Percentiles rank a stretch among this genome's conserved stretches.
Conservation (phyloP, 192 early-diverging fungal species). For the Polychytrium aggregatum region DNA sequence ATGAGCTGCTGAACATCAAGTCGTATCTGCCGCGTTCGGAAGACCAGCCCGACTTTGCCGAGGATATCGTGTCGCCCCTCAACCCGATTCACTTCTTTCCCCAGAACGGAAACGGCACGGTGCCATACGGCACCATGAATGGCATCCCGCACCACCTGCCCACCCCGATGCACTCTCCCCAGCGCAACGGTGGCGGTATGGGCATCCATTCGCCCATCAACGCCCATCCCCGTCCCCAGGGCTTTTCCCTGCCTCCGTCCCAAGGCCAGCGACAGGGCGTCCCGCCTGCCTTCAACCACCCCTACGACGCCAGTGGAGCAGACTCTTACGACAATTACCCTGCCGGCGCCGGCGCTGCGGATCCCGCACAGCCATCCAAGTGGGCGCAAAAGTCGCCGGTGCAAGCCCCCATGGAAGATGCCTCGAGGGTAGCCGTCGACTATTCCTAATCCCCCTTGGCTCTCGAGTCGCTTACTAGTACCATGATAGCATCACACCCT, state of each 20-base stretch:
- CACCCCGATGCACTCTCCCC: slow-evolving; percentile 8
- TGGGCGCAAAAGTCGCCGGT: too few relatives aligned
- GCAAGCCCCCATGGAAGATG: too few relatives aligned
- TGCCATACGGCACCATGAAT: not conserved
- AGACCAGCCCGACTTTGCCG: not conserved
- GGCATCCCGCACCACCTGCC: slow-evolving; percentile 6
- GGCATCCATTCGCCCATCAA: too few relatives aligned
- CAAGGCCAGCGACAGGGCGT: not conserved
- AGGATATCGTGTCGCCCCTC: slow-evolving; percentile 6
- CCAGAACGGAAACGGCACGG: not conserved
- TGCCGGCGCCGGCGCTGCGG: too few relatives aligned
- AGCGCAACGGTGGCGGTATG: not conserved
- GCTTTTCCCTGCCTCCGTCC: not conserved
- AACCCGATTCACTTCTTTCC: slow-evolving; percentile 5
- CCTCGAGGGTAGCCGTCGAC: too few relatives aligned
- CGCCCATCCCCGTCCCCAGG: too few relatives aligned
- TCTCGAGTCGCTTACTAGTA: too few relatives aligned
- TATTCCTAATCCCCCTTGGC: too few relatives aligned
- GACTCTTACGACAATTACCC: too few relatives aligned
- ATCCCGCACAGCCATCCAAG: too few relatives aligned
- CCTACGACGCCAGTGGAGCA: not conserved
- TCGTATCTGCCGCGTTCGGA: not conserved
- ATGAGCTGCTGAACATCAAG: slow-evolving; percentile 47
- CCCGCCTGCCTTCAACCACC: not conserved
- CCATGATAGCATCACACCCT: too few relatives aligned